Conservation (phyloP, 2,329 filamentous ascomycete genomes). For the Xylaria multiplex region DNA sequence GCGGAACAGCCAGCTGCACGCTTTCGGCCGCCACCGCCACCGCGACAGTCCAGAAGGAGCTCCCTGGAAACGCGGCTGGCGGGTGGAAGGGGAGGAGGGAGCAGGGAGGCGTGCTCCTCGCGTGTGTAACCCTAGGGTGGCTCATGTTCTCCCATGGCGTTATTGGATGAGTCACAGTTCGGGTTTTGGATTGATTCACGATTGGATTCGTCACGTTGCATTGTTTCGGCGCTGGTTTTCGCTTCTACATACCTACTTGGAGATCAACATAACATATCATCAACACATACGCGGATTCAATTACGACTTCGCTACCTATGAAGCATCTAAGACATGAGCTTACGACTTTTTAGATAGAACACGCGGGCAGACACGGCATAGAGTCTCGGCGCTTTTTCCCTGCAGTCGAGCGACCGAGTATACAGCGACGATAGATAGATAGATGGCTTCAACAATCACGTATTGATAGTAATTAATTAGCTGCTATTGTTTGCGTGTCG, state of each 20-base stretch:
- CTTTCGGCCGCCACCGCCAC: slow-evolving; percentile 63
- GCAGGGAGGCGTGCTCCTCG: slow-evolving; percentile 16
- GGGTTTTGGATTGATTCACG: not conserved
- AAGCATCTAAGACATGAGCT: not conserved
- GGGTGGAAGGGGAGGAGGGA: not conserved
- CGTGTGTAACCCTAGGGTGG: slow-evolving; percentile 25
- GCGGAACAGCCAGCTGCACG: slow-evolving; percentile 78
- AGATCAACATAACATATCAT: not conserved
- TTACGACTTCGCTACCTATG: slow-evolving; percentile 3
- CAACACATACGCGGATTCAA: not conserved
- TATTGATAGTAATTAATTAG: not conserved
- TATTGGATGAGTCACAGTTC: not conserved
- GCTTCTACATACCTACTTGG: not conserved
- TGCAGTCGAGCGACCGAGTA: not conserved
- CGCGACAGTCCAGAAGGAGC: slow-evolving; percentile 65
- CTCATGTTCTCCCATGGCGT: slow-evolving; percentile 9
- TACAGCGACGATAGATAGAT: not conserved
- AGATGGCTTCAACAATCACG: not conserved
- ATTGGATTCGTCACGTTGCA: not conserved
- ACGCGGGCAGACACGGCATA: not conserved
- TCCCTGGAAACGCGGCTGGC: slow-evolving; percentile 44
- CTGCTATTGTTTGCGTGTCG: not conserved
- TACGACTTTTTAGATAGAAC: slow-evolving; percentile 2
- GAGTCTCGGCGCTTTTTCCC: not conserved
- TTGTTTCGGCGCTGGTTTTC: slow-evolving; percentile 6